phyloP scores from a whole-genome alignment of 2,329 filamentous ascomycete species.

The Ophiocordyceps camponoti-floridani region DNA sequence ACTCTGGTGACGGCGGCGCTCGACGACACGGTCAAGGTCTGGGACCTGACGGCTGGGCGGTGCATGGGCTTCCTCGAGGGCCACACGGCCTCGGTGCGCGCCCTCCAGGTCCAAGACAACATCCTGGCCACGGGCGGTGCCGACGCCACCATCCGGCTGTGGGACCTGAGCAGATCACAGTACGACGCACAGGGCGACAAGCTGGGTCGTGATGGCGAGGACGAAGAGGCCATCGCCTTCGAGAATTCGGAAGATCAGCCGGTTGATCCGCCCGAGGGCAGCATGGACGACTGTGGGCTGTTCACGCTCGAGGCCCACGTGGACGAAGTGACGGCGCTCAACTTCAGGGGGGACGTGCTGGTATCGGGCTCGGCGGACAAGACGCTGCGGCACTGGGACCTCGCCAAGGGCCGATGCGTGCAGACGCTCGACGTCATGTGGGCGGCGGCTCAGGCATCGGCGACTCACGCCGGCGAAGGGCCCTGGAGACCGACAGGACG shows the following conservation, averaged over 20 bases:
- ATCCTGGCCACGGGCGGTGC: constrained; percentile 86
- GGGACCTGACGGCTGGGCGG: constrained; percentile 85
- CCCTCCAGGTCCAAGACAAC: constrained; percentile 88
- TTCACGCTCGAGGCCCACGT: constrained; percentile 81
- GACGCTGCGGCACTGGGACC: constrained; percentile 92
- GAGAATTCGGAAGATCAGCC: constrained; percentile 50
- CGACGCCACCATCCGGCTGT: constrained; percentile 85
- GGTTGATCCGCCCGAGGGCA: constrained; percentile 56
- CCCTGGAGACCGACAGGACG: constrained; percentile 60
- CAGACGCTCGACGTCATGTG: constrained; percentile 96
- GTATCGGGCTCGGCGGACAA: constrained; percentile 96
- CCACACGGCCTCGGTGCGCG: constrained; percentile 82
- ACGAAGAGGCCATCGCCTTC: constrained; percentile 53
- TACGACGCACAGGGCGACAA: constrained; percentile 55
- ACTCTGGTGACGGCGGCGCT: constrained; percentile 83
- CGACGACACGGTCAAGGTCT: constrained; percentile 87
- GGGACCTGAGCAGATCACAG: constrained; percentile 81
- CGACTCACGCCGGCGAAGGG: constrained; percentile 40
- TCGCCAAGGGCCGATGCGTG: constrained; percentile 91
- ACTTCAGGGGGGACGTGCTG: constrained; percentile 76
- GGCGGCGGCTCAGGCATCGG: constrained; percentile 81
- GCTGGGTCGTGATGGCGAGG: constrained; percentile 39
- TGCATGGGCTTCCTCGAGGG: constrained; percentile 87
- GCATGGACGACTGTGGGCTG: constrained; percentile 78
- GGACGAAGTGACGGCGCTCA: constrained; percentile 82